Conservation (phyloP, 2,329 filamentous ascomycete species). For the Diaporthe aspalathi region DNA sequence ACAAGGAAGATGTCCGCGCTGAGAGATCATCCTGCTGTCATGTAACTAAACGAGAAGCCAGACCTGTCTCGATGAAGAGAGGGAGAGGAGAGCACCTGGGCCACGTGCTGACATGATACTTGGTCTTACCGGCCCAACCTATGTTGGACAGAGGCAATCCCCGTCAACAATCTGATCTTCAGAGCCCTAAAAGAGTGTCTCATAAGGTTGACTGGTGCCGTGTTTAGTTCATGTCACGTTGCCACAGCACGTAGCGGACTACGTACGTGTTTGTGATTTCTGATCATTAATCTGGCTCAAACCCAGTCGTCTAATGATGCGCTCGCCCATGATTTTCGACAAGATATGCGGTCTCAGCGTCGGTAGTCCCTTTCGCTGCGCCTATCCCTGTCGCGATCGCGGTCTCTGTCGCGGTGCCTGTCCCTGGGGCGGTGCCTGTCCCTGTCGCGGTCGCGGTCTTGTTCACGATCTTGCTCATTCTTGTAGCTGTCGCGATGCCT, state of each 20-base stretch:
- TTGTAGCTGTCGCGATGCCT: conserved; percentile 58
- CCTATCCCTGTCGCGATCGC: conserved; percentile 28
- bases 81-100: not conserved
- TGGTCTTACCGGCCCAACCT: not conserved
- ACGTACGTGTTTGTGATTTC: conserved; percentile 30
- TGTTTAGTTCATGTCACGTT: conserved; percentile 30
- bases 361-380: conserved; percentile 34
- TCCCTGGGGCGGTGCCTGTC: conserved; percentile 33
- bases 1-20: not conserved
- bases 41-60: not conserved
- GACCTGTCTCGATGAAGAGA: not conserved
- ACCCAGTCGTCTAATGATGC: not conserved
- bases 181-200: no score
- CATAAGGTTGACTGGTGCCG: not conserved
- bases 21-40: not conserved
- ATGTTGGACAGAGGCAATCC: not conserved
- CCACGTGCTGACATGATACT: not conserved
- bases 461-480: conserved; percentile 57
- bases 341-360: conserved; percentile 26
- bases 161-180: not conserved
- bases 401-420: conserved; percentile 29
- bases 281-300: conserved; percentile 9
- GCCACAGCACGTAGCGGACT: conserved; percentile 5
- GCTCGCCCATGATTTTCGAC: not conserved
- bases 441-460: conserved; percentile 47